Base-by-base conservation (phyloP, 345 rosid genomes). In the Eucalyptus viminalis region DNA sequence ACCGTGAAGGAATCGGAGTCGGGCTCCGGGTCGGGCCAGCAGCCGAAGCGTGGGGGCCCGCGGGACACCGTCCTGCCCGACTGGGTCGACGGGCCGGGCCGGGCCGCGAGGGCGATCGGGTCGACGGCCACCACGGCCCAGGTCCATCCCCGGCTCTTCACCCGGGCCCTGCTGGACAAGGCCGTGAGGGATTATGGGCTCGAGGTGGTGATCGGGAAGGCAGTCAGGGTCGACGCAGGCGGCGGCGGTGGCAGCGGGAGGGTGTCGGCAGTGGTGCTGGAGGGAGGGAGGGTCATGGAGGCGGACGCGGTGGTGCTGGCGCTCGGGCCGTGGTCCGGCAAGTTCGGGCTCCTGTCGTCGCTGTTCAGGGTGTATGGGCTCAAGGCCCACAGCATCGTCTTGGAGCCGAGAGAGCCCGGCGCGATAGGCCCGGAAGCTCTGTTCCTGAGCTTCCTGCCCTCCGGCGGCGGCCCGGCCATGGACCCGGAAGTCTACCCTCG, bases 401-500 rank as follows among this genome's bases (percentile, higher is more conserved):
- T 97, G 92, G 95, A 97, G 93, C 99, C 98, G 0, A 94, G 93
- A 76, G 94, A 93, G 67, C 91, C 95, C 31, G 91, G 76, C 22
- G 93, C 93, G 10, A 95, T 97, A 80, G 94, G 98, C 29, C 95
- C 97, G 16, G 98, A 97, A 87, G 98, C 99, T 0, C 92, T 97
- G 27, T 96, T 94, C 90, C 90, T 96, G 62, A 94, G 93, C 87
- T 98, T 93, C 90, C 62, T 53, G 88, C 91, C 94, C 22, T 72
- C 93, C 37, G 91, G 89, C 9, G 98, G 96, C 14, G 96, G 95
- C 24, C 87, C 86, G 87, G 94, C 95, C 58, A 90, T 96, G 89
- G 98, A 97, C 83, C 99, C 99, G 1, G 95, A 96, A 92, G 97
- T 96, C 3, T 96, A 94, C 87, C 98, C 99, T 90, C 98, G 98